Percentiles rank a stretch among this genome's conserved stretches.
These are phyloP conservation scores for Furcasterigmium sp. DNA, from an alignment of 2,329 filamentous ascomycete genomes.

Conservation along the genomic window DNA sequence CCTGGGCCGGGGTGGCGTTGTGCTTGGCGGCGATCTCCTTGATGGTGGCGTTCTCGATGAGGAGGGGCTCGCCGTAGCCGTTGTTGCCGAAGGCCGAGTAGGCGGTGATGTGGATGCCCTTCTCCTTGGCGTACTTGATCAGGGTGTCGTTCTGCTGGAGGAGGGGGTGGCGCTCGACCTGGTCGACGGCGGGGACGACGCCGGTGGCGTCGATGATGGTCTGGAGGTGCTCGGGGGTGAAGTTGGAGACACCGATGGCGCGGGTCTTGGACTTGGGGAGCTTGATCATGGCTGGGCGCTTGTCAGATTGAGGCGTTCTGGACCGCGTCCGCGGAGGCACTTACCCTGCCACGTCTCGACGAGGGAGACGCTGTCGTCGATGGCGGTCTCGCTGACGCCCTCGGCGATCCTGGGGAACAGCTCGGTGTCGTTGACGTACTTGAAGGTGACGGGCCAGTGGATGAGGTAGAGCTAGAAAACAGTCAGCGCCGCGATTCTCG, in stretches of 20 bases:
- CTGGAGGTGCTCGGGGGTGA: slow-evolving; percentile 50
- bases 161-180: slow-evolving; percentile 64
- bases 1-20: slow-evolving; percentile 35
- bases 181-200: slow-evolving; percentile 58
- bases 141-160: slow-evolving; percentile 52
- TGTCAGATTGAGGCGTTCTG: slow-evolving; percentile 10
- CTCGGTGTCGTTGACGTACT: slow-evolving; percentile 23
- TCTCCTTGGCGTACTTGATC: slow-evolving; percentile 53
- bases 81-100: slow-evolving; percentile 54
- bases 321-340: not conserved
- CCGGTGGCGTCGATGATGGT: slow-evolving; percentile 51
- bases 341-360: slow-evolving; percentile 39
- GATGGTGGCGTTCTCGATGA: slow-evolving; percentile 52
- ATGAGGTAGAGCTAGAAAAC: slow-evolving; percentile 49
- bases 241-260: slow-evolving; percentile 71
- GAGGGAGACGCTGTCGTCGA: slow-evolving; percentile 29
- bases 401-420: slow-evolving; percentile 38
- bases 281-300: slow-evolving; percentile 40
- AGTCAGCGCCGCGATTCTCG: not conserved
- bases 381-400: slow-evolving; percentile 23
- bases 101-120: slow-evolving; percentile 62
- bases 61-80: slow-evolving; percentile 36
- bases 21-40: slow-evolving; percentile 48
- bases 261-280: slow-evolving; percentile 56
- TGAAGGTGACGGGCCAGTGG: slow-evolving; percentile 54